phyloP scores from a whole-genome alignment of 805 yeast genomes.

The Sugiyamaella qingdaonensis region DNA sequence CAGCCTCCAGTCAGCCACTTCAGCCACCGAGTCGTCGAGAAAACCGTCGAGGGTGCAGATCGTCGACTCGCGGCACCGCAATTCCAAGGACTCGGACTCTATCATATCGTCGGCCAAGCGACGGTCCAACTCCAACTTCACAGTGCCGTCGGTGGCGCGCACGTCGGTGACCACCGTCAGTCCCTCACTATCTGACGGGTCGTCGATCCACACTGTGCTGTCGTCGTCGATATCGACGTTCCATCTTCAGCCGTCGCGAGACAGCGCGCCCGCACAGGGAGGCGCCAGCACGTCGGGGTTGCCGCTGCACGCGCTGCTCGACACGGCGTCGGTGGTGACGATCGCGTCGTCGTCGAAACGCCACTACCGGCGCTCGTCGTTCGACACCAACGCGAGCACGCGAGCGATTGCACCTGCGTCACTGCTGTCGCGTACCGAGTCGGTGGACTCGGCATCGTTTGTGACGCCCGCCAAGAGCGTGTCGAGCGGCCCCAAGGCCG shows the following conservation, averaged over 20 bases:
- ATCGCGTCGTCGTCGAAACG: conserved; percentile 35
- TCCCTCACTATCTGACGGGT: conserved; percentile 21
- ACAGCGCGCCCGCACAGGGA: neutral
- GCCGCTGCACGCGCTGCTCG: conserved; percentile 16
- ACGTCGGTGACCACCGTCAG: conserved; percentile 25
- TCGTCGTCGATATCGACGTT: conserved; percentile 15
- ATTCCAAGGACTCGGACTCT: conserved; percentile 17
- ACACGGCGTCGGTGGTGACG: conserved; percentile 36
- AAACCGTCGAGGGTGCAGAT: conserved; percentile 21
- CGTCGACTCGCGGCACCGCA: conserved; percentile 14
- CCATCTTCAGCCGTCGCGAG: conserved; percentile 8
- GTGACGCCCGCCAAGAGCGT: conserved; percentile 13
- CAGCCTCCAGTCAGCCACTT: neutral
- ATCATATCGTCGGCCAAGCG: conserved; percentile 16
- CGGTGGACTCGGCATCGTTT: conserved; percentile 16
- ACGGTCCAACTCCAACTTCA: conserved; percentile 25
- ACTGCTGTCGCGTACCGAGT: conserved; percentile 21
- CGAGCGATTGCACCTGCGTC: conserved; percentile 34
- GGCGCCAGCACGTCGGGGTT: neutral
- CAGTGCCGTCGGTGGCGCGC: conserved; percentile 26
- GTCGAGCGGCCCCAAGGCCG: conserved; percentile 4
- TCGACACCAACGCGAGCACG: conserved; percentile 37
- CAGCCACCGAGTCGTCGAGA: neutral
- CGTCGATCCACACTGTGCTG: conserved; percentile 19
- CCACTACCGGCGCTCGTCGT: conserved; percentile 28